Evolutionary conservation across 2,329 filamentous ascomycete genomes (phyloP).

Genomic region (Ascochyta clinopodiicola): DNA sequence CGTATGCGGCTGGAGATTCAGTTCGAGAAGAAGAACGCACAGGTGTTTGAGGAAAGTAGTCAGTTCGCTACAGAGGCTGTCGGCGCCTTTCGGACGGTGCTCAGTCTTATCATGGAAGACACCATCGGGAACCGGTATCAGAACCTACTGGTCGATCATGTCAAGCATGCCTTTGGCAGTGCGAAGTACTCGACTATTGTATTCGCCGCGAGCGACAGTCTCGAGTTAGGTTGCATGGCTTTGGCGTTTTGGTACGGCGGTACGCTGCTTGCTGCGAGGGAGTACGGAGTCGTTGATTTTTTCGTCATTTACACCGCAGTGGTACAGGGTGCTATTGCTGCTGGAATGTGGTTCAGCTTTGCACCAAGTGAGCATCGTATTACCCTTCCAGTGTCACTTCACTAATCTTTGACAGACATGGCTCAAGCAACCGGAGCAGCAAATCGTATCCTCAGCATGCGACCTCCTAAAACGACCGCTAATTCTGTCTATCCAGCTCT

Average conservation of each 20-base stretch:
- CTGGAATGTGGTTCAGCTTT: conserved; percentile 52
- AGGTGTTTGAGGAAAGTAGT: conserved; percentile 73
- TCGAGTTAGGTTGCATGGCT: conserved; percentile 68
- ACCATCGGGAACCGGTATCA: conserved; percentile 69
- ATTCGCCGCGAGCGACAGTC: conserved; percentile 73
- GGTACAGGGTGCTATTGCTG: conserved; percentile 51
- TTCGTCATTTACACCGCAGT: conserved; percentile 62
- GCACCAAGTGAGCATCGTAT: conserved; percentile 50
- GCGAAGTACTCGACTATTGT: conserved; percentile 68
- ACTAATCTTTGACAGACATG: conserved; percentile 31
- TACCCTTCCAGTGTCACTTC: background rate
- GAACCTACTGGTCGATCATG: conserved; percentile 64
- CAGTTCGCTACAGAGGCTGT: conserved; percentile 79
- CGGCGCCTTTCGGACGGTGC: conserved; percentile 74
- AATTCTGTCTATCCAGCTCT: conserved; percentile 20
- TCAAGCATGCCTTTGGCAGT: conserved; percentile 65
- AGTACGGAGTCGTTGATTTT: conserved; percentile 57
- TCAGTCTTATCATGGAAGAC: conserved; percentile 72
- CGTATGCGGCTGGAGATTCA: conserved; percentile 66
- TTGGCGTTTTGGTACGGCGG: conserved; percentile 63
- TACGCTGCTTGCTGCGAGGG: conserved; percentile 50
- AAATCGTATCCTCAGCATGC: conserved; percentile 47
- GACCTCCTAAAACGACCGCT: conserved; percentile 23
- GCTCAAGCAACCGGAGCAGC: conserved; percentile 46
- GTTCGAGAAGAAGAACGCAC: conserved; percentile 72